Conservation (phyloP, 2,329 filamentous ascomycete genomes). For the Drechslerella coelobrocha region DNA sequence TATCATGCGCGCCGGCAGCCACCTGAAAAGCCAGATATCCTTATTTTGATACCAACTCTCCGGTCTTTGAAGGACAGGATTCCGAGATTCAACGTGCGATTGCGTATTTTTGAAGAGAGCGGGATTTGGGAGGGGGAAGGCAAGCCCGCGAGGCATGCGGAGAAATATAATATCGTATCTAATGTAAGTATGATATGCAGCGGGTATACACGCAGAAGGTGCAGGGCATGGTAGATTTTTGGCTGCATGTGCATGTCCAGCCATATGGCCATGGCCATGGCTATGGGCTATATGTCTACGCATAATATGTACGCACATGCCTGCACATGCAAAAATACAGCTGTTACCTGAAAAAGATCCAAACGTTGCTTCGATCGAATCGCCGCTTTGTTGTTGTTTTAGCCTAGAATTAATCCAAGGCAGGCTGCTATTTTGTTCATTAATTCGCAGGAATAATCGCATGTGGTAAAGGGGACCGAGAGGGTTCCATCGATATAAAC, state of each 20-base stretch:
- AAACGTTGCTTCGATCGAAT: too few species aligned
- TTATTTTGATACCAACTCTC: neutral
- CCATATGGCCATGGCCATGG: neutral
- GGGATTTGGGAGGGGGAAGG: too few species aligned
- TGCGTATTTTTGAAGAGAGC: neutral
- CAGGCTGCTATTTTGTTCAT: too few species aligned
- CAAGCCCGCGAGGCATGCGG: too few species aligned
- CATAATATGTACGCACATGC: neutral
- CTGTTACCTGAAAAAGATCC: too few species aligned
- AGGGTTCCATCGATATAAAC: neutral
- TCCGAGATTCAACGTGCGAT: slow-evolving; percentile 2
- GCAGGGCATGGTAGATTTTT: too few species aligned
- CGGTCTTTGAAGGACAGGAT: neutral
- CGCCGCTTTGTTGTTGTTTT: too few species aligned
- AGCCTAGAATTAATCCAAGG: too few species aligned
- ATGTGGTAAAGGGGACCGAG: neutral
- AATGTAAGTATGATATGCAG: too few species aligned
- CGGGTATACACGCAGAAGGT: too few species aligned
- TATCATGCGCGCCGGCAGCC: neutral
- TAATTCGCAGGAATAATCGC: neutral
- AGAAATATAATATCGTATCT: too few species aligned
- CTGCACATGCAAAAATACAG: slow-evolving; percentile 3
- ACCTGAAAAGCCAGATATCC: neutral
- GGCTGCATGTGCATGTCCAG: neutral
- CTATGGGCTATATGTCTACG: neutral